Evolutionary conservation across 495 filamentous ascomycete genomes (phyloP).

Genomic region (Penicillium taxi): DNA sequence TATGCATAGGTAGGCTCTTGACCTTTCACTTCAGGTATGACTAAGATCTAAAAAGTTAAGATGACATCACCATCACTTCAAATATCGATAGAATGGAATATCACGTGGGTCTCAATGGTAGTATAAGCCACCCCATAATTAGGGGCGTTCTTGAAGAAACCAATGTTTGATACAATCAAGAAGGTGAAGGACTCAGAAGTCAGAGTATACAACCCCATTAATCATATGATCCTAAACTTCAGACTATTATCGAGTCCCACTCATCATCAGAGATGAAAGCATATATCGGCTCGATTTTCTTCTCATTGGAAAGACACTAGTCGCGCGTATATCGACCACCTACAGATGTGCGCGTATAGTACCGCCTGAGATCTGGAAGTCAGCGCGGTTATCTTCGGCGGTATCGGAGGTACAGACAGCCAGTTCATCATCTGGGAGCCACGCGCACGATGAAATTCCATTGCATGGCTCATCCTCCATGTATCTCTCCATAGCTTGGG

Average conservation of each 20-base stretch:
- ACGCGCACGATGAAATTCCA: conserved; percentile 24
- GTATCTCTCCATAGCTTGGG: conserved; percentile 38
- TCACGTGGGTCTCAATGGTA: conserved; percentile 39
- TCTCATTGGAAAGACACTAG: conserved; percentile 51
- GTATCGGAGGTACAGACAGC: conserved; percentile 52
- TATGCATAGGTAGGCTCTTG: no score
- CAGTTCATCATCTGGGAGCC: conserved; percentile 51
- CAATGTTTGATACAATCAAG: conserved; percentile 58
- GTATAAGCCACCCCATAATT: conserved; percentile 45
- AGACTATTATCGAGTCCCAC: conserved; percentile 61
- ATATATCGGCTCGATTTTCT: conserved; percentile 54
- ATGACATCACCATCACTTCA: conserved; percentile 2
- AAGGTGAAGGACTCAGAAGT: conserved; percentile 42
- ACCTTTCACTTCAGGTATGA: no score
- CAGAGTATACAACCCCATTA: conserved; percentile 34
- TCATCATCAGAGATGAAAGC: conserved; percentile 50
- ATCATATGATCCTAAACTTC: conserved; percentile 52
- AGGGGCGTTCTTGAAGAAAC: conserved; percentile 59
- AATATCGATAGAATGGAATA: conserved; percentile 25
- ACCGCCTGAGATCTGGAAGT: conserved; percentile 69
- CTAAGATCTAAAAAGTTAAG: no score
- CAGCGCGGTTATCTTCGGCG: conserved; percentile 53
- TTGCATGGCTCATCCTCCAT: conserved; percentile 45
- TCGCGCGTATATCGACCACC: conserved; percentile 37
- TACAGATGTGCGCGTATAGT: conserved; percentile 49